A percentile compares a stretch with the other conserved stretches of the same genome.
Evolutionary conservation across 331 rosid species (phyloP).

Genomic region (Dryas integrifolia): DNA sequence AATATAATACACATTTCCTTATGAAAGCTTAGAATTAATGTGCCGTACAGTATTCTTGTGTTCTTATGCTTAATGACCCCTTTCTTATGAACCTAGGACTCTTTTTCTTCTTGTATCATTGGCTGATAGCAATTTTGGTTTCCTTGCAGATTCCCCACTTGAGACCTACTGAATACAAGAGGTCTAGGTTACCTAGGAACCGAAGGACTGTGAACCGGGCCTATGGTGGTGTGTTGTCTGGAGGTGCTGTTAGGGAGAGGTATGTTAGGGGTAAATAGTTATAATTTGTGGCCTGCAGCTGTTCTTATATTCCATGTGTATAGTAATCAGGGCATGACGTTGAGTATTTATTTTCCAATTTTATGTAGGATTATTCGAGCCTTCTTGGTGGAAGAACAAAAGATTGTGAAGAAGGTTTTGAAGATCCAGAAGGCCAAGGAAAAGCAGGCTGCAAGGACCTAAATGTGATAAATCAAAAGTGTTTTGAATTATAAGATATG

Average conservation of each 20-base stretch:
- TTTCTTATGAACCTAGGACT: not conserved
- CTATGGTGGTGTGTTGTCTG: constrained; percentile 52
- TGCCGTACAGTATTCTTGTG: not conserved
- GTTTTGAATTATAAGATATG: constrained; percentile 22
- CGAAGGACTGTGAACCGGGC: constrained; percentile 53
- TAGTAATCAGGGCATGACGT: not conserved
- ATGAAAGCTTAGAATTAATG: too few species aligned
- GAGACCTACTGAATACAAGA: constrained; percentile 54
- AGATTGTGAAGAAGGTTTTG: constrained; percentile 84
- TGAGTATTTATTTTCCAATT: not conserved
- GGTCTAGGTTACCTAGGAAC: constrained; percentile 49
- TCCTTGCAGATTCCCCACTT: constrained; percentile 48
- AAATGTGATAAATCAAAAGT: not conserved
- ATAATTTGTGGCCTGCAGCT: not conserved
- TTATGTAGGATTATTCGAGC: constrained; percentile 60
- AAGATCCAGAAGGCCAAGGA: constrained; percentile 82
- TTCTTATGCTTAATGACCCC: not conserved
- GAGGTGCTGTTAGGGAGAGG: constrained; percentile 53
- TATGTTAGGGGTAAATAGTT: constrained; percentile 1
- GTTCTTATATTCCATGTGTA: too few species aligned
- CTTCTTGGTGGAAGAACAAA: constrained; percentile 79
- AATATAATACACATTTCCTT: not conserved
- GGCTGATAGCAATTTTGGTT: not conserved
- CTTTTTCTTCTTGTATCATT: not conserved
- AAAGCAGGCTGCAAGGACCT: constrained; percentile 48